Evolutionary conservation across 202 grass and related monocot species (phyloP).

Genomic region (Panicum virgatum): DNA sequence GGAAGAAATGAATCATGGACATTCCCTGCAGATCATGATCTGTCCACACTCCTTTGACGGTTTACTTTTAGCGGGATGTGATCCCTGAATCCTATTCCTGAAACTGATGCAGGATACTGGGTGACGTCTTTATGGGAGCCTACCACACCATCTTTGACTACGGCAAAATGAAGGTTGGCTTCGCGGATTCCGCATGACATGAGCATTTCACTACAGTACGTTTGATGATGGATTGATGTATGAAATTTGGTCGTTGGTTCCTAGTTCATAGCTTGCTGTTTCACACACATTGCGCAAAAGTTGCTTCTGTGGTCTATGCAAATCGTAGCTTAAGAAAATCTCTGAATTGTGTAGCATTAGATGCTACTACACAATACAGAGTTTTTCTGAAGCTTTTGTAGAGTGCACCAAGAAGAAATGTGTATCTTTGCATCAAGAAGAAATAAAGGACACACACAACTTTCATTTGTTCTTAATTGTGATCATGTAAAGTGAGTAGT

Average conservation of each 20-base stretch:
- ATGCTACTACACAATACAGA: neutral
- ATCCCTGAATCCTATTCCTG: neutral
- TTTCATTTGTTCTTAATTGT: neutral
- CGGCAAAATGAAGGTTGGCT: constrained; percentile 51
- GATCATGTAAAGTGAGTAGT: neutral
- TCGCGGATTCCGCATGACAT: constrained; percentile 52
- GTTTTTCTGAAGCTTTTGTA: neutral
- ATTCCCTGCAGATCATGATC: neutral
- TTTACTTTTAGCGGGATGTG: constrained; percentile 14
- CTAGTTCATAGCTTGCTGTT: neutral
- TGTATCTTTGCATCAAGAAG: neutral
- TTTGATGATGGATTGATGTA: neutral
- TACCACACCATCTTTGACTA: constrained; percentile 77
- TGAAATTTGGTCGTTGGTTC: neutral
- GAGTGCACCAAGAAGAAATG: neutral
- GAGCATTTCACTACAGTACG: neutral
- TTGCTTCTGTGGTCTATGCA: too few species aligned
- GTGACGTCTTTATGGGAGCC: constrained; percentile 73
- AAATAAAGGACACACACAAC: constrained; percentile 11
- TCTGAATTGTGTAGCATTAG: neutral
- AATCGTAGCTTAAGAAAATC: neutral
- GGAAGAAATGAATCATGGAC: neutral
- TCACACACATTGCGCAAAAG: neutral
- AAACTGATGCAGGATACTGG: constrained; percentile 57
- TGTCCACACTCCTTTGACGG: neutral